These are phyloP conservation scores for Zizania latifolia DNA, from an alignment of 176 grass and related monocot species.

Conservation along the genomic window DNA sequence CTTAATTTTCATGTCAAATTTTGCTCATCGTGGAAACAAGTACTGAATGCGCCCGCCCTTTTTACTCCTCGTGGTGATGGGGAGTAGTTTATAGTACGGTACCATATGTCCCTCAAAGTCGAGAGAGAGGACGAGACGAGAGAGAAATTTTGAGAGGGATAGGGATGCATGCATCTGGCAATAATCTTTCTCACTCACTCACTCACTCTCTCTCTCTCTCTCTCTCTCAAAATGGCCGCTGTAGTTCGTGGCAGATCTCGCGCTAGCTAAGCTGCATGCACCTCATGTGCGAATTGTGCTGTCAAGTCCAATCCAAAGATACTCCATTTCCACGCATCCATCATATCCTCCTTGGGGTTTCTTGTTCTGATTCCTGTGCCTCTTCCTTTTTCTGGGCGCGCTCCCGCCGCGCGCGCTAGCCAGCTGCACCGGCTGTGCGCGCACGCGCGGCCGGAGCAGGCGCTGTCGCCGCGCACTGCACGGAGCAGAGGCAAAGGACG, in stretches of 20 bases:
- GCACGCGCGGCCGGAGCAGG: too few species aligned
- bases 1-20: constrained; percentile 20
- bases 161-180: constrained; percentile 9
- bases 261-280: not conserved
- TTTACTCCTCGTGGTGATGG: constrained; percentile 9
- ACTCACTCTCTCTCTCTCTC: not conserved
- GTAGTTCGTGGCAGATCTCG: not conserved
- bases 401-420: not conserved
- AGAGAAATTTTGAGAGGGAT: not conserved
- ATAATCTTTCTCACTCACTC: not conserved
- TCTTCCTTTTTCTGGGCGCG: constrained; percentile 21
- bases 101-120: constrained; percentile 1
- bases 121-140: not conserved
- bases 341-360: not conserved
- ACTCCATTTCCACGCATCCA: not conserved
- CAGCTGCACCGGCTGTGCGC: not conserved
- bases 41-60: constrained; percentile 1
- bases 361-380: constrained; percentile 26
- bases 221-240: not conserved
- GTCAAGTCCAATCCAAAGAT: constrained; percentile 13
- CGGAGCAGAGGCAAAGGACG: not conserved
- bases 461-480: not conserved
- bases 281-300: not conserved
- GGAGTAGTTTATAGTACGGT: not conserved
- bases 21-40: not conserved